Percentiles rank a stretch among this genome's conserved stretches.
phyloP scores from a whole-genome alignment of 371 early-diverging fungal species.

The Mucor velutinosus region DNA sequence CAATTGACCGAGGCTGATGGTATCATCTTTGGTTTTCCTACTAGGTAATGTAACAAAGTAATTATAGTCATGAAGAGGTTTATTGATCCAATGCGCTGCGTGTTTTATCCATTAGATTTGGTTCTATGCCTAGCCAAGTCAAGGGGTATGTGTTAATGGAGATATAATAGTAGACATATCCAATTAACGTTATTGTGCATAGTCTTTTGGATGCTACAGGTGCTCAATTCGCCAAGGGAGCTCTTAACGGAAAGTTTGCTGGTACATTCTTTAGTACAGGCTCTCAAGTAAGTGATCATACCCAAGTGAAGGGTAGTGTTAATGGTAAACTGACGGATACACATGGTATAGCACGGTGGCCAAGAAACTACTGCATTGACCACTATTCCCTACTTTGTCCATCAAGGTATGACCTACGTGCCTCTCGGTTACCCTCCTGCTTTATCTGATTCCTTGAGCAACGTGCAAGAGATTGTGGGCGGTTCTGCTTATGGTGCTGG shows the following conservation, averaged over 20 bases:
- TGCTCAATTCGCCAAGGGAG: conserved; percentile 60
- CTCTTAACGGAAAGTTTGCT: conserved; percentile 55
- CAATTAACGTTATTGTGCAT: background rate
- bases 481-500: conserved; percentile 78
- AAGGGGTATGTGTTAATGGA: conserved; percentile 23
- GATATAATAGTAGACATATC: background rate
- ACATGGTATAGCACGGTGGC: conserved; percentile 57
- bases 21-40: conserved; percentile 55
- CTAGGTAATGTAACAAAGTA: conserved; percentile 16
- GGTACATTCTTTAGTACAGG: conserved; percentile 71
- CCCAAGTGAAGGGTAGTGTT: conserved; percentile 33
- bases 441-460: conserved; percentile 33
- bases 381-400: conserved; percentile 68
- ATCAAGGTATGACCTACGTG: conserved; percentile 83
- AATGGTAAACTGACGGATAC: conserved; percentile 30
- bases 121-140: conserved; percentile 37
- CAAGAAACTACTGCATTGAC: conserved; percentile 72
- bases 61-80: background rate
- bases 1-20: conserved; percentile 60
- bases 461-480: conserved; percentile 55
- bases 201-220: conserved; percentile 71
- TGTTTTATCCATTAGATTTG: conserved; percentile 26
- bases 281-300: conserved; percentile 55
- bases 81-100: background rate
- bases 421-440: conserved; percentile 67